These are phyloP conservation scores for Pinus tabuliformis DNA, from an alignment of 75 land plant genomes.

Conservation along the genomic window DNA sequence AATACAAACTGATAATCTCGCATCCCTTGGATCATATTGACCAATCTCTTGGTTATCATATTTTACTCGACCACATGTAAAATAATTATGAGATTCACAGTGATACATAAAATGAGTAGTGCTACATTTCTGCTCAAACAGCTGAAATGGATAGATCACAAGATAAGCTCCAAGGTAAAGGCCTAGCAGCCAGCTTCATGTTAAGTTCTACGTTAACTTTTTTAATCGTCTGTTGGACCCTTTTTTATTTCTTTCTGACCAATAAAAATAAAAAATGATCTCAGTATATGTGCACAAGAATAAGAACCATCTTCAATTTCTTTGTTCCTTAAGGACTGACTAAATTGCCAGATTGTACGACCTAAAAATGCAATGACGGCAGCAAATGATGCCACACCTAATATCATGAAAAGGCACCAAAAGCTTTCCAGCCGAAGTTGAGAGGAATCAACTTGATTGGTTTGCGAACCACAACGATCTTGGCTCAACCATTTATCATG, in stretches of 20 bases:
- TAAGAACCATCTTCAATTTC: neutral
- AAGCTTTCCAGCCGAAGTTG: constrained; percentile 48
- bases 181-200: neutral
- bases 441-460: constrained; percentile 11
- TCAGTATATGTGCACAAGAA: neutral
- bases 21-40: neutral
- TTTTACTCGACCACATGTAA: neutral
- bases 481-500: constrained; percentile 65
- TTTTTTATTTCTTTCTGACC: neutral
- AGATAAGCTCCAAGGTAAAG: neutral
- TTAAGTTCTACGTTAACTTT: neutral
- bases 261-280: neutral
- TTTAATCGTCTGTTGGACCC: neutral
- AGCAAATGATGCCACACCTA: constrained; percentile 57
- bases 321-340: neutral
- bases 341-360: constrained; percentile 23
- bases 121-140: neutral
- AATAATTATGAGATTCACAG: neutral
- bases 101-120: neutral
- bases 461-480: constrained; percentile 21
- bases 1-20: neutral
- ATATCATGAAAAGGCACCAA: constrained; percentile 73
- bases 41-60: neutral
- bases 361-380: constrained; percentile 49
- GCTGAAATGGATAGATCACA: neutral